Percentiles rank a stretch among this genome's conserved stretches.
phyloP scores from a whole-genome alignment of 305 asterid genomes.

The Fraxinus velutina region DNA sequence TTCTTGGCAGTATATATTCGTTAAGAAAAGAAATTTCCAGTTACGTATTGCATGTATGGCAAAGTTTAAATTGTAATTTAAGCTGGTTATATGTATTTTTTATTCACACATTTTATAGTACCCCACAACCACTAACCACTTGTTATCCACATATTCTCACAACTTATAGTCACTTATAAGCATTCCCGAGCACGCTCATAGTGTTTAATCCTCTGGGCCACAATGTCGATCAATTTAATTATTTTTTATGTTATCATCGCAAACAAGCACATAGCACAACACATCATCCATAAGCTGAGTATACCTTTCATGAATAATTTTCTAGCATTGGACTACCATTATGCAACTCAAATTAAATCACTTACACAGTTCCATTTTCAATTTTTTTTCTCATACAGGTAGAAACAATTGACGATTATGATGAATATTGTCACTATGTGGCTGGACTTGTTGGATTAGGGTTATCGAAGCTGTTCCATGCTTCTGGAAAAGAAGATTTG shows the following conservation, averaged over 20 bases:
- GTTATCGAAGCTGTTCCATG: conserved; percentile 50
- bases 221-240: not conserved
- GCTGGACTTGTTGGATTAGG: conserved; percentile 60
- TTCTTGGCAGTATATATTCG: not conserved
- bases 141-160: not conserved
- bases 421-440: conserved; percentile 55
- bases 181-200: not conserved
- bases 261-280: not conserved
- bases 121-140: not conserved
- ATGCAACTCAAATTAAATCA: not conserved
- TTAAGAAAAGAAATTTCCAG: not conserved
- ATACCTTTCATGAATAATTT: not conserved
- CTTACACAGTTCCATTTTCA: not conserved
- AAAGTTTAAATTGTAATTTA: not conserved
- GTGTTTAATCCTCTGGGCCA: not conserved
- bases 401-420: conserved; percentile 49
- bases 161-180: not conserved
- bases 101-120: not conserved
- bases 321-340: not conserved
- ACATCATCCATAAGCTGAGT: not conserved
- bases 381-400: conserved; percentile 34
- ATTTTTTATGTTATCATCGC: conserved; percentile 2
- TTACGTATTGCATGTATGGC: not conserved
- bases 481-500: conserved; percentile 47
- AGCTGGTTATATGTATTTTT: not conserved